Evolutionary conservation across 345 rosid genomes (phyloP).

Genomic region (Carallia pectinifolia): DNA sequence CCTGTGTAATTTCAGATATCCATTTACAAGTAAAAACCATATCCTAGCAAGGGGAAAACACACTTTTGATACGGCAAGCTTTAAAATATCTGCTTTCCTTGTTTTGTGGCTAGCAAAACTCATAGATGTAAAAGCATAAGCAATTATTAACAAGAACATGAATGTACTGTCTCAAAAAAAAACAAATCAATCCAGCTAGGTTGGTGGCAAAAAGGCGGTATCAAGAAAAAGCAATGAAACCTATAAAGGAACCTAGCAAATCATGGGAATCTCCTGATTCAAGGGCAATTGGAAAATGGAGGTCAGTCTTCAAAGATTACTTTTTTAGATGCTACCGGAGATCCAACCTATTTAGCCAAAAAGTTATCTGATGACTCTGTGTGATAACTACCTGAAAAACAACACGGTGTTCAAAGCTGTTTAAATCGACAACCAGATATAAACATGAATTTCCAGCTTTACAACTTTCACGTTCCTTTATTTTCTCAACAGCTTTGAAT

Average conservation of each 20-base stretch:
- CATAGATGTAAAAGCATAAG: no score
- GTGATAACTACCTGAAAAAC: constrained; percentile 72
- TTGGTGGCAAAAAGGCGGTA: no score
- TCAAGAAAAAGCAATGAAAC: no score
- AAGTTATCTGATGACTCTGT: constrained; percentile 11
- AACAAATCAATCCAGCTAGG: no score
- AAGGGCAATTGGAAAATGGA: no score
- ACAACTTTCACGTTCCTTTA: constrained; percentile 72
- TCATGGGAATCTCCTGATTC: no score
- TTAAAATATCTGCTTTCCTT: no score
- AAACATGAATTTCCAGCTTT: constrained; percentile 68
- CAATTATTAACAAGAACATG: no score
- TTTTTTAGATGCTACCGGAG: background rate
- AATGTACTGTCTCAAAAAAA: no score
- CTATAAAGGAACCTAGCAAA: no score
- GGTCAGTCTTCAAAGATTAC: background rate
- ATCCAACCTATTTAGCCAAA: background rate
- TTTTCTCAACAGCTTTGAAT: constrained; percentile 74
- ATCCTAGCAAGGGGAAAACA: background rate
- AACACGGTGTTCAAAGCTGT: constrained; percentile 91
- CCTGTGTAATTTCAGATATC: background rate
- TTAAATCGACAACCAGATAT: constrained; percentile 83
- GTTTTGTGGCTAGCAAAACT: no score
- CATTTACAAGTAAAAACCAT: background rate
- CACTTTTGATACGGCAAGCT: no score